Base-by-base conservation (phyloP, 2,329 filamentous ascomycete species). In the Aspergillus spinulosporus region DNA sequence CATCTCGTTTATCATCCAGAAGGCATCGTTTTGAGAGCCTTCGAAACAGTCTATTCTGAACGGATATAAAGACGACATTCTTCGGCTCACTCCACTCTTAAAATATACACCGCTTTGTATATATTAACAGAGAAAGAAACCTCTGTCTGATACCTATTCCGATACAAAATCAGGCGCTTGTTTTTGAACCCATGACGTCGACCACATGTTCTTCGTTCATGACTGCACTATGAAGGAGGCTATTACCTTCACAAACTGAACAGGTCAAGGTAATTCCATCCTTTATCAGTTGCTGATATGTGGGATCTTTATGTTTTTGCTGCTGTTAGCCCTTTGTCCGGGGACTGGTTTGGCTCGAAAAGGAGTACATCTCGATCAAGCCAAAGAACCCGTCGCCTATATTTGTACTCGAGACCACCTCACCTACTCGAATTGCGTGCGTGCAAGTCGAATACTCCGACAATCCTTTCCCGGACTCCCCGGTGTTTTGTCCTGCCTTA, bases 101-200 rank as follows among this genome's bases (percentile, higher is more conserved):
- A 29, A 37, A 45, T 21, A 31, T 49, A 48, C 32, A 43, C 11
- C 31, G 31, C 28, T 32, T 29, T 48, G 6, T 48, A 53, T 26
- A 29, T 36, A 52, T 29, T 21, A 14, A 15, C 12, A 40, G 15
- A 56, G 42, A 44, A 55, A 55, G 42, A 37, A 43, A 45, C 8
- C 14, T 28, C 29, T 39, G 31, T 15, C 34, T 45, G 39, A 42
- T 12, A 28, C 9, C 31, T 50, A 53, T 53, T 48, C 39, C 44
- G 56, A 51, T 49, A 43, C 49, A 60, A 44, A 57, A 67, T 69
- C 66, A 68, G 61, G 63, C 66, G 66, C 58, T 45, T 34, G 34
- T 9, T 36, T 57, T 59, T 59, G 50, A 57, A 57, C 63, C 56
- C 59, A 67, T 69, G 66, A 68, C 66, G 51, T 50, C 56, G 37